Percentiles rank a stretch among this genome's conserved stretches.
Conservation (phyloP, 2,329 filamentous ascomycete genomes). For the Zymoseptoria crescenta region DNA sequence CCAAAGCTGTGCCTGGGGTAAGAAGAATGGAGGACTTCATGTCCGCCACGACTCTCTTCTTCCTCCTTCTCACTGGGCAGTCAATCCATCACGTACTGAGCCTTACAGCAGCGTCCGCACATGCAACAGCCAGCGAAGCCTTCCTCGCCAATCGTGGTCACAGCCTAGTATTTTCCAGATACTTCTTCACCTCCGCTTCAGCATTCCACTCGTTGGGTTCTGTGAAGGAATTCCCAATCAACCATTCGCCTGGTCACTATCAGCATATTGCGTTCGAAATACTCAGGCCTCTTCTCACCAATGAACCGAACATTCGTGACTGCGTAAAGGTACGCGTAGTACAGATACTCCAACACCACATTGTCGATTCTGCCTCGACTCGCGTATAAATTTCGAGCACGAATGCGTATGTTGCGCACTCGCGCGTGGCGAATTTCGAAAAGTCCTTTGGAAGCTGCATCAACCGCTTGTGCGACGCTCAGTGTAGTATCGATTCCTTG, state of each 20-base stretch:
- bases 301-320: slow-evolving; percentile 1
- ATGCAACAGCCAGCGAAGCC: background rate
- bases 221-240: background rate
- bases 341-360: background rate
- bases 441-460: slow-evolving; percentile 2
- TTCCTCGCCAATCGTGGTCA: background rate
- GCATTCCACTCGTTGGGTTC: background rate
- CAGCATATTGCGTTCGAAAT: background rate
- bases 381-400: slow-evolving; percentile 3
- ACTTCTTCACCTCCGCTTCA: background rate
- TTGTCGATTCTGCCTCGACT: background rate
- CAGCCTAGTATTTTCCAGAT: background rate
- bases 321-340: slow-evolving; percentile 3
- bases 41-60: no score
- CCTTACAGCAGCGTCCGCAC: background rate
- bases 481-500: background rate
- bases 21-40: no score
- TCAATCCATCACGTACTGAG: background rate
- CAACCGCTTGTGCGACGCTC: background rate
- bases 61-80: background rate
- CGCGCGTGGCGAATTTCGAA: slow-evolving; percentile 4
- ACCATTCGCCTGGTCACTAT: background rate
- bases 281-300: background rate
- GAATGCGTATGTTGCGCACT: slow-evolving; percentile 1
- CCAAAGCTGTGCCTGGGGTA: no score